Evolutionary conservation across 768 basidiomycete species (phyloP).

Genomic region (Trametes coccinea): DNA sequence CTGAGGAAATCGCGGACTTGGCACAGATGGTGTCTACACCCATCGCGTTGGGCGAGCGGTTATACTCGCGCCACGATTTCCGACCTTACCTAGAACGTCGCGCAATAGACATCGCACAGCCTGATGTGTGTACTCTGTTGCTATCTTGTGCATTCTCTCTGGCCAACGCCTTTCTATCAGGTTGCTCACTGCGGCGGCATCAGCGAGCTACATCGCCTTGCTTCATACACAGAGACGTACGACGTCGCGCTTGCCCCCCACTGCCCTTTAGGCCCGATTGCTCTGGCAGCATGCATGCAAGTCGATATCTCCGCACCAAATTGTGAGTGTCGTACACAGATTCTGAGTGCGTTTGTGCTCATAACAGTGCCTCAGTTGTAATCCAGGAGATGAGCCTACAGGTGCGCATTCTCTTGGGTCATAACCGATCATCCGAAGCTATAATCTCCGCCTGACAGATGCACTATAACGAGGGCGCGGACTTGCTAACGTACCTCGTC

Average conservation of each 20-base stretch:
- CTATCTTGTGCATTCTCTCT: neutral
- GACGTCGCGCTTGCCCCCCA: conserved; percentile 74
- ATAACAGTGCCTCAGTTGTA: conserved; percentile 38
- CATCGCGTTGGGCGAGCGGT: conserved; percentile 63
- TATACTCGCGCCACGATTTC: conserved; percentile 63
- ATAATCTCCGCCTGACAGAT: conserved; percentile 41
- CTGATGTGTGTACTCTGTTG: conserved; percentile 45
- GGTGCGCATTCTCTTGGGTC: conserved; percentile 31
- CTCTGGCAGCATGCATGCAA: conserved; percentile 70
- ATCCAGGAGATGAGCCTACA: conserved; percentile 71
- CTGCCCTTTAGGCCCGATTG: conserved; percentile 71
- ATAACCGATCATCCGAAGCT: neutral
- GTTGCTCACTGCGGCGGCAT: conserved; percentile 64
- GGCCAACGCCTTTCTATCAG: conserved; percentile 28
- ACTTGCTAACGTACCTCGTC: conserved; percentile 60
- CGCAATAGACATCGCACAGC: conserved; percentile 68
- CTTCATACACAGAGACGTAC: conserved; percentile 62
- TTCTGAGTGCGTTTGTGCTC: neutral
- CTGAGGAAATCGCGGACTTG: conserved; percentile 62
- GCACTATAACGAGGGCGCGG: conserved; percentile 63
- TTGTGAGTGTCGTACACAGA: conserved; percentile 39
- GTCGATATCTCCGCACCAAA: conserved; percentile 60
- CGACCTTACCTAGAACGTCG: conserved; percentile 64
- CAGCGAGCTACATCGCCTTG: conserved; percentile 57
- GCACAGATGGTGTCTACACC: conserved; percentile 55